Evolutionary conservation across 306 rosid genomes (phyloP), one percentile per base, ranked within the genome.

Genomic region (Lathyrus sativus): DNA sequence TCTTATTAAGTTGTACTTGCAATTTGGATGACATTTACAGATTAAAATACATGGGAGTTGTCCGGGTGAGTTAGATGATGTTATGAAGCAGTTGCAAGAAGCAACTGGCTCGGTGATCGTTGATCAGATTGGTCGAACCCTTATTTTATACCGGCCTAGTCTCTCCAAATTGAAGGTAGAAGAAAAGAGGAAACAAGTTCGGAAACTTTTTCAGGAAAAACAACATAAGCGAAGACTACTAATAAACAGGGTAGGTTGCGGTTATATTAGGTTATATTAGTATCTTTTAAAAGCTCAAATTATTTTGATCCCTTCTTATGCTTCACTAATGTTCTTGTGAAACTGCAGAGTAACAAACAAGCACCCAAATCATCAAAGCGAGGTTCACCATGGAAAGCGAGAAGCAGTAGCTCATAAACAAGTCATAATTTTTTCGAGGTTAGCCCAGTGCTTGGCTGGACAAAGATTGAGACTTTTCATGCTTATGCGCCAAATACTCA

Each of bases 41-140:
- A 85, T 90, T 70, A 92, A 92, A 79, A 74, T 92, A 73, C 93
- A 88, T 60, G 69, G 88, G 67, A 88, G 88, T 62, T 92, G 98
- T 73, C 96, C 96, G 0, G 91, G 87, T 53, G 98, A 90, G 84
- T 79, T 90, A 51, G 96, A 85, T 5, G 96, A 90, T 69, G 87
- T 65, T 48, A 87, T 88, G 58, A 83, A 75, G 85, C 89, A 80
- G 70, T 62, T 87, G 75, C 91, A 85, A 81, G 82, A 82, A 73
- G 64, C 78, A 73, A 87, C 96, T 15, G 85, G 91, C 62, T 90
- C 96, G 0, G 96, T 90, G 77, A 83, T 87, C 45, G 88, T 90
- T 17, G 78, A 87, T 55, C 79, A 77, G 68, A 86, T 89, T 66
- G 98, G 98, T 59, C 81, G 96, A 76, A 90, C 96, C 14, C 70